phyloP scores from a whole-genome alignment of 139 green algal species.

The Closterium sp. region DNA sequence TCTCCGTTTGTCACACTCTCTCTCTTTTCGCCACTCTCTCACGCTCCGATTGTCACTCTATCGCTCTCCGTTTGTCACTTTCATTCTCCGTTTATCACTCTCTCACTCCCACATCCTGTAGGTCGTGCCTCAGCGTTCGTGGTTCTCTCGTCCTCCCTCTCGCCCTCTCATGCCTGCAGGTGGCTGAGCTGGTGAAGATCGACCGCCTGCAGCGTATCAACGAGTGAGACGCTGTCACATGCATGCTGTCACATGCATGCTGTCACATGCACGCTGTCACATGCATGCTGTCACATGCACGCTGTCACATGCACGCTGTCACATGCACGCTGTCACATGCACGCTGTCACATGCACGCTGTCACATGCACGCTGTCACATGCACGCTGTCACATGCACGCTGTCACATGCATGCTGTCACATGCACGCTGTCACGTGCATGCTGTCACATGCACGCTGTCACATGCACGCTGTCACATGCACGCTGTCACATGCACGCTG shows the following conservation, averaged over 20 bases:
- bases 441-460: too few relatives aligned
- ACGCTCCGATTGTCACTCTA: too few relatives aligned
- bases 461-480: too few relatives aligned
- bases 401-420: too few relatives aligned
- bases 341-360: not conserved
- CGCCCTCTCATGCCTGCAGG: slow-evolving; percentile 9
- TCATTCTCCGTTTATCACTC: not conserved
- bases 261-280: not conserved
- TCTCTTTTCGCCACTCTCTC: not conserved
- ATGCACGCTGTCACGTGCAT: too few relatives aligned
- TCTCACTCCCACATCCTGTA: not conserved
- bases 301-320: not conserved
- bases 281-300: not conserved
- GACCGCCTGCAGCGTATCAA: slow-evolving; percentile 93
- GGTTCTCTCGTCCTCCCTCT: not conserved
- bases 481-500: too few relatives aligned
- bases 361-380: too few relatives aligned
- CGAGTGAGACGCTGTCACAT: slow-evolving; percentile 18
- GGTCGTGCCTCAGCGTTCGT: too few relatives aligned
- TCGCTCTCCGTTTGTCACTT: not conserved
- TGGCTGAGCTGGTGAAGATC: slow-evolving; percentile 90
- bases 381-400: too few relatives aligned
- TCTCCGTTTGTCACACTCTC: not conserved
- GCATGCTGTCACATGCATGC: not conserved
- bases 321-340: not conserved